These are phyloP conservation scores for Lepraria neglecta DNA, from an alignment of 495 filamentous ascomycete species.

Conservation along the genomic window DNA sequence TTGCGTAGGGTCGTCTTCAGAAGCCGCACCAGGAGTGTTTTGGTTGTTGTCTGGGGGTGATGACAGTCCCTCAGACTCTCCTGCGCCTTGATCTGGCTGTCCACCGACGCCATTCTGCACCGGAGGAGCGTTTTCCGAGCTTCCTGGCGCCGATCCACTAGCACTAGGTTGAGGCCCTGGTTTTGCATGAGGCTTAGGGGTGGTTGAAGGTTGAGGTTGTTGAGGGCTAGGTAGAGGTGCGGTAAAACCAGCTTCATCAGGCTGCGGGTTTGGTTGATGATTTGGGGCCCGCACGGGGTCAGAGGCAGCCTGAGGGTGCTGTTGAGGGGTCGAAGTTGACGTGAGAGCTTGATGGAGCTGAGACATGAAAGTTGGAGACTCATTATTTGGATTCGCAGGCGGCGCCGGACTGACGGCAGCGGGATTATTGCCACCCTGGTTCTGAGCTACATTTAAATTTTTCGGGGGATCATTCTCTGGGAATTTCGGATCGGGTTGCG, in stretches of 20 bases:
- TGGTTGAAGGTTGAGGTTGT: no score
- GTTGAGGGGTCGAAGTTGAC: background rate
- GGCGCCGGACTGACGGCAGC: background rate
- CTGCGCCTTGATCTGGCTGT: background rate
- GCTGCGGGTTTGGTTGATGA: no score
- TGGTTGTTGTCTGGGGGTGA: background rate
- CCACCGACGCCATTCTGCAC: no score
- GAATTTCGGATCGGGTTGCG: background rate
- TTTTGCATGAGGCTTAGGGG: no score
- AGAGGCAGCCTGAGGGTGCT: no score
- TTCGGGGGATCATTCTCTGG: no score
- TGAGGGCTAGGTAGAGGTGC: background rate
- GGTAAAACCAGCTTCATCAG: no score
- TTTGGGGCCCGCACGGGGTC: no score
- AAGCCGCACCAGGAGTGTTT: background rate
- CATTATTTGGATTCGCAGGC: constrained; percentile 7
- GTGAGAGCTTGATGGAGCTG: background rate
- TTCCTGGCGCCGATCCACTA: background rate
- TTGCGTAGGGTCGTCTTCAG: background rate
- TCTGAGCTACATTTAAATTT: background rate
- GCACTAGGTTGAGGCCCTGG: background rate
- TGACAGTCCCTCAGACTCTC: background rate
- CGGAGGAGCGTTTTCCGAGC: no score
- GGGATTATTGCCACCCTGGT: background rate
- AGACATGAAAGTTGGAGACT: constrained; percentile 9